These are phyloP conservation scores for Aspergillus panamensis DNA, from an alignment of 495 filamentous ascomycete genomes.

Conservation along the genomic window DNA sequence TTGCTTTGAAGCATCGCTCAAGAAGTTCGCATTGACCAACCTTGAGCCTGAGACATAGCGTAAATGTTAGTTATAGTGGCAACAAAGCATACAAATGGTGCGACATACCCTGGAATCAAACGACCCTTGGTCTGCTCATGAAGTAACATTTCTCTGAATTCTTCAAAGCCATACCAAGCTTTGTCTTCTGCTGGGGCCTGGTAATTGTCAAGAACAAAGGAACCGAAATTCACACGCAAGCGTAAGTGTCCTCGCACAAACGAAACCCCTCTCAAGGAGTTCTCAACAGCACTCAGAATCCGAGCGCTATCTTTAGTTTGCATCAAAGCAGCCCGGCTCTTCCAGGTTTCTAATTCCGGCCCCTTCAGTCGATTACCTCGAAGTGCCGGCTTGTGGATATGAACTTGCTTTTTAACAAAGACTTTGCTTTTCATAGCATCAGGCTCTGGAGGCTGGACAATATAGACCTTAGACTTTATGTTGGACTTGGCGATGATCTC, in stretches of 20 bases:
- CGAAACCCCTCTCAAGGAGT: constrained; percentile 30
- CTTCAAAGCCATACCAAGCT: constrained; percentile 37
- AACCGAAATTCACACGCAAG: constrained; percentile 58
- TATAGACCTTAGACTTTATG: constrained; percentile 31
- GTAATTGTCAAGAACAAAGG: constrained; percentile 47
- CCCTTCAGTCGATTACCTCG: constrained; percentile 7
- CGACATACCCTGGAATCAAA: constrained; percentile 38
- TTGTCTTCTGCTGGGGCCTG: constrained; percentile 33
- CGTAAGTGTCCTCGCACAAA: constrained; percentile 40
- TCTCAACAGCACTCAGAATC: constrained; percentile 28
- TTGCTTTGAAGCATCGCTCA: constrained; percentile 26
- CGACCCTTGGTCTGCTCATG: constrained; percentile 36
- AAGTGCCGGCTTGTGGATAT: constrained; percentile 20
- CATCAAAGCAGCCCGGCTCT: constrained; percentile 13
- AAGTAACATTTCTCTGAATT: constrained; percentile 48
- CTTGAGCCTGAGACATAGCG: constrained; percentile 19
- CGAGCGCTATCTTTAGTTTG: constrained; percentile 26
- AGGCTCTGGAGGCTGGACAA: constrained; percentile 39
- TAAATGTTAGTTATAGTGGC: constrained; percentile 5
- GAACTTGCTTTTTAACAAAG: constrained; percentile 15
- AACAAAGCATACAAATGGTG: neutral
- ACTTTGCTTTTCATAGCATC: constrained; percentile 19
- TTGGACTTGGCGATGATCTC: constrained; percentile 33
- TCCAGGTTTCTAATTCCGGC: constrained; percentile 15
- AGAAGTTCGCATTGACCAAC: constrained; percentile 26